Conservation (phyloP, 495 filamentous ascomycete species). For the Chaetomium tenue region DNA sequence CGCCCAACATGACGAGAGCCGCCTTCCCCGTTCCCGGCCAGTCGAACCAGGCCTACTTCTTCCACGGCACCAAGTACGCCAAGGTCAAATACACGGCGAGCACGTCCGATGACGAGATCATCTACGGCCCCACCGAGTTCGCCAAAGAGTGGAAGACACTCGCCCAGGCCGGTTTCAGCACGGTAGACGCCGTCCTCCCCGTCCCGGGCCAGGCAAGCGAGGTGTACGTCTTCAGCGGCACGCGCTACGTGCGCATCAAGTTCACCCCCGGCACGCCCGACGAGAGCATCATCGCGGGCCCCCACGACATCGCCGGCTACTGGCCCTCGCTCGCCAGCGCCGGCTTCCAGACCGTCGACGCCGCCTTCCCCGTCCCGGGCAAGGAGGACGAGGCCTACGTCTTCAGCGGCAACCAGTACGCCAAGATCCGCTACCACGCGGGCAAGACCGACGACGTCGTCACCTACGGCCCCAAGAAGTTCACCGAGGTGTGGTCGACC, state of each 20-base stretch:
- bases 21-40: not conserved
- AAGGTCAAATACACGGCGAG: not conserved
- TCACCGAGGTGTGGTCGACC: not conserved
- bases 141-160: conserved; percentile 18
- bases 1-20: not conserved
- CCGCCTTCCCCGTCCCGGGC: conserved; percentile 16
- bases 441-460: conserved; percentile 1
- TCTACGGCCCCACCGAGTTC: not conserved
- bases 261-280: conserved; percentile 5
- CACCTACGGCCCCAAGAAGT: conserved; percentile 17
- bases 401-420: conserved; percentile 20
- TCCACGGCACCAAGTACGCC: conserved; percentile 13
- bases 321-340: conserved; percentile 17
- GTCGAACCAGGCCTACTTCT: conserved; percentile 10
- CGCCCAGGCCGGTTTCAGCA: conserved; percentile 9
- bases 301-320: conserved; percentile 10
- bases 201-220: conserved; percentile 8
- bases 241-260: conserved; percentile 18
- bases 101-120: conserved; percentile 5
- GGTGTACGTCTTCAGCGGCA: conserved; percentile 22
- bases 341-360: conserved; percentile 22
- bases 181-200: conserved; percentile 8
- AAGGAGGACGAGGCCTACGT: conserved; percentile 13
- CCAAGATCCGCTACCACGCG: conserved; percentile 8
- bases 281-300: conserved; percentile 16